Conservation (phyloP, 2,329 filamentous ascomycete genomes). For the Aureobasidium melanogenum region DNA sequence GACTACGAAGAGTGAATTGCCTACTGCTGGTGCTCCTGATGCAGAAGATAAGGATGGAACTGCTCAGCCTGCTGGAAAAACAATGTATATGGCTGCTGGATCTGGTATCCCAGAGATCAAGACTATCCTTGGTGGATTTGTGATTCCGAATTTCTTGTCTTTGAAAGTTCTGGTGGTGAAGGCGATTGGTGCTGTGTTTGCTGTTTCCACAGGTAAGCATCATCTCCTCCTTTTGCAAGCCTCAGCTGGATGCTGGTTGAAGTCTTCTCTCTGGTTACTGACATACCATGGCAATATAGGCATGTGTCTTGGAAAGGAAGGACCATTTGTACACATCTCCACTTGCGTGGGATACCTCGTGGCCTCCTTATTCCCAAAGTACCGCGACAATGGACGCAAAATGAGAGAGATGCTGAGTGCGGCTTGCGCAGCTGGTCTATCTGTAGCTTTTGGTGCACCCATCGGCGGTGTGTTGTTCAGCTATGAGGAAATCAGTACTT, state of each 20-base stretch:
- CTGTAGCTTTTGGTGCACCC: constrained; percentile 54
- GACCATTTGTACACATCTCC: constrained; percentile 53
- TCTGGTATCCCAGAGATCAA: constrained; percentile 55
- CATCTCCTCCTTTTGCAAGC: background rate
- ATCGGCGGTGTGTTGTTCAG: constrained; percentile 54
- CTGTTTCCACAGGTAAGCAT: constrained; percentile 42
- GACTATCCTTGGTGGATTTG: constrained; percentile 52
- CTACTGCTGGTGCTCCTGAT: constrained; percentile 30
- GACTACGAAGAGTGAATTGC: constrained; percentile 42
- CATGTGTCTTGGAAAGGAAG: constrained; percentile 55
- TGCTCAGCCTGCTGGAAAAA: constrained; percentile 32
- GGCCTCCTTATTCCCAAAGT: constrained; percentile 45
- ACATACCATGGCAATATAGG: constrained; percentile 22
- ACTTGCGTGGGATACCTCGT: constrained; percentile 50
- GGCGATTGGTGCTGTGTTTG: constrained; percentile 49
- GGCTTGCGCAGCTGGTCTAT: constrained; percentile 48
- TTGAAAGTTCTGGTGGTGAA: constrained; percentile 49
- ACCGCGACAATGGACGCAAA: constrained; percentile 48
- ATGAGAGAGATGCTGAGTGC: constrained; percentile 51
- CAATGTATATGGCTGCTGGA: constrained; percentile 51
- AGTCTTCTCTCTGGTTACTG: background rate
- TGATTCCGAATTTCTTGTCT: constrained; percentile 49
- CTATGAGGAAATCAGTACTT: constrained; percentile 53
- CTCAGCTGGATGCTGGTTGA: too few relatives aligned
- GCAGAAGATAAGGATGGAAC: constrained; percentile 24